Conservation (phyloP, 768 basidiomycete species). For the Coprinopsis cinerea region DNA sequence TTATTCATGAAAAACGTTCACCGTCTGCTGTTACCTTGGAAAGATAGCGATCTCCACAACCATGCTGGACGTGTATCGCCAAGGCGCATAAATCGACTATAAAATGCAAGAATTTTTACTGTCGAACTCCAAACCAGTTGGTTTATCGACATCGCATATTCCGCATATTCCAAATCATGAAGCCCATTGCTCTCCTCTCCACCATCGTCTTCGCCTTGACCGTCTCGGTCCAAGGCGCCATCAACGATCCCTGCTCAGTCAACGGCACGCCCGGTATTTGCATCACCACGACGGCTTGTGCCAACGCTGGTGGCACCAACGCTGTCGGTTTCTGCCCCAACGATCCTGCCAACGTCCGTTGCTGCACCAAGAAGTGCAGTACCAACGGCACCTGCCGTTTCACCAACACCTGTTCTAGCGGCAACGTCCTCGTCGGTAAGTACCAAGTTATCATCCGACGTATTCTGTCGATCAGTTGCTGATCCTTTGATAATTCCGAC, state of each 20-base stretch:
- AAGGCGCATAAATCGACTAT: too few relatives aligned
- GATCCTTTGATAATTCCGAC: too few relatives aligned
- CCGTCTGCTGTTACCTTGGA: too few relatives aligned
- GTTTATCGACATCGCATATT: too few relatives aligned
- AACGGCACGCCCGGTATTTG: slow-evolving; percentile 22
- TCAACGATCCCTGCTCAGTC: slow-evolving; percentile 21
- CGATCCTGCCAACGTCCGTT: slow-evolving; percentile 21
- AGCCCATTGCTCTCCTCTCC: background rate
- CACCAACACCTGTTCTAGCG: slow-evolving; percentile 18
- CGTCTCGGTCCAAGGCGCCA: slow-evolving; percentile 13
- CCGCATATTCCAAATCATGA: too few relatives aligned
- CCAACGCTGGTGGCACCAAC: slow-evolving; percentile 18
- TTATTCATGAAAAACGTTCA: too few relatives aligned
- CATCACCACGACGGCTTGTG: slow-evolving; percentile 20
- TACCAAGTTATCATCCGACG: too few relatives aligned
- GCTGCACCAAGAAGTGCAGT: slow-evolving; percentile 25
- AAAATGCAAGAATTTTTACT: too few relatives aligned
- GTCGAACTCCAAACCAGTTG: too few relatives aligned
- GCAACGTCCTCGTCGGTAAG: slow-evolving; percentile 15
- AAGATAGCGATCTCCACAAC: too few relatives aligned
- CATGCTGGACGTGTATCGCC: too few relatives aligned
- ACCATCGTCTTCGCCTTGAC: slow-evolving; percentile 4
- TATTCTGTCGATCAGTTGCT: too few relatives aligned
- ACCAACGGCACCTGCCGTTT: slow-evolving; percentile 22
- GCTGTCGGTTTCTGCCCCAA: slow-evolving; percentile 23